Evolutionary conservation across 257 asterid species (phyloP).

Genomic region (Penstemon newberryi): DNA sequence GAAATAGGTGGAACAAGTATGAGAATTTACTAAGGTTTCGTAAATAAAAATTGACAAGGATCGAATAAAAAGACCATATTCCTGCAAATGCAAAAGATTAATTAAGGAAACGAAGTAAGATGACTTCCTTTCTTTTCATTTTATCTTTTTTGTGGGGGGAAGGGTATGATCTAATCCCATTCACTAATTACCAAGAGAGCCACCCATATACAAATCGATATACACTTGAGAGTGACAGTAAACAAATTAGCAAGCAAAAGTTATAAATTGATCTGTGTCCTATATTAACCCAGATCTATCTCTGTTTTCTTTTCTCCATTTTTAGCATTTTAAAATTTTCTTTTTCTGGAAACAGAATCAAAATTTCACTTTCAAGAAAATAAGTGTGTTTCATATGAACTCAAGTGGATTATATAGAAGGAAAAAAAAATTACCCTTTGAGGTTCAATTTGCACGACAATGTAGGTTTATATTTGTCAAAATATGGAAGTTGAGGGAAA

Average conservation of each 20-base stretch:
- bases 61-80: neutral
- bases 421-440: neutral
- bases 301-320: neutral
- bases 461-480: too few relatives aligned
- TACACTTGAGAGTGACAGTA: neutral
- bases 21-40: slow-evolving; percentile 4
- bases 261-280: neutral
- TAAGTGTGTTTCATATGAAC: neutral
- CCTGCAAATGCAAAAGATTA: too few relatives aligned
- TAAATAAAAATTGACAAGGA: neutral
- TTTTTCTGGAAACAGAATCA: neutral
- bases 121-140: neutral
- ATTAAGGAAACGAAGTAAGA: slow-evolving; percentile 7
- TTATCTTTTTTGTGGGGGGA: too few relatives aligned
- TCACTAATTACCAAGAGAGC: too few relatives aligned
- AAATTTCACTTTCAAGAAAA: neutral
- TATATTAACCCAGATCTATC: neutral
- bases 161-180: too few relatives aligned
- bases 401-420: neutral
- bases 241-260: neutral
- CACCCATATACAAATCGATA: neutral
- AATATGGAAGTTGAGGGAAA: neutral
- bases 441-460: too few relatives aligned
- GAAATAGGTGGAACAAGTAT: neutral
- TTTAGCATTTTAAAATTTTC: neutral